Conservation (phyloP, 139 green algal genomes). For the Chlorella sp. region DNA sequence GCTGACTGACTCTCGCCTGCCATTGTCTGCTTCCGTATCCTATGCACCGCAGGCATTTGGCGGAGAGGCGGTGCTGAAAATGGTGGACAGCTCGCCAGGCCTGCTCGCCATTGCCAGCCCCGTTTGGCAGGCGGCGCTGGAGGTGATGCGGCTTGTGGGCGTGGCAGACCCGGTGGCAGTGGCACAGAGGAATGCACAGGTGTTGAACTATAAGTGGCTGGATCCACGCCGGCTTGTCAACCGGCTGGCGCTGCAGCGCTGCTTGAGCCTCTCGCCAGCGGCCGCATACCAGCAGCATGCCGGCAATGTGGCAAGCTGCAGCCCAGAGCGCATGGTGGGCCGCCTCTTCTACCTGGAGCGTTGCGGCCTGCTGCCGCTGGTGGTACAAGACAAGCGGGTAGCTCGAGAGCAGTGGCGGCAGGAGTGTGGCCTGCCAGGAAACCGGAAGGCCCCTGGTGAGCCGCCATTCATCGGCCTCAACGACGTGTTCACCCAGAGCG, state of each 20-base stretch:
- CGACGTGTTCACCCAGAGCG: background rate
- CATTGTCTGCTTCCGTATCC: background rate
- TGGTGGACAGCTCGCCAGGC: background rate
- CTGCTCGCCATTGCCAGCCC: too few relatives aligned
- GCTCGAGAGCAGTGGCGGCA: background rate
- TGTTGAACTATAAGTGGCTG: background rate
- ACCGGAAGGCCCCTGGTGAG: background rate
- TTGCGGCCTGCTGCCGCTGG: background rate
- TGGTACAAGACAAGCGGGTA: background rate
- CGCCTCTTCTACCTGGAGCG: conserved; percentile 26
- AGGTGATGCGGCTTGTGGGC: too few relatives aligned
- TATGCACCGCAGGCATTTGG: conserved; percentile 4
- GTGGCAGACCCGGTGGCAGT: too few relatives aligned
- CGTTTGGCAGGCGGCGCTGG: too few relatives aligned
- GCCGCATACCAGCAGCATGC: background rate
- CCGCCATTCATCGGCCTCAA: background rate
- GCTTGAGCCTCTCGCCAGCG: background rate
- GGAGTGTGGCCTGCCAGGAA: background rate
- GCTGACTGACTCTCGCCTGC: too few relatives aligned
- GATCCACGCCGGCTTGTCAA: background rate
- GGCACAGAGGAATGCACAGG: background rate
- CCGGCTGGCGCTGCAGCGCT: conserved; percentile 13
- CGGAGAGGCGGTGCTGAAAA: background rate
- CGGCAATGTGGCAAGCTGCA: background rate
- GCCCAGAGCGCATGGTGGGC: background rate